Percentiles rank a stretch among this genome's conserved stretches.
phyloP scores from a whole-genome alignment of 208 protist genomes.

The Trypanosoma platydactyli region DNA sequence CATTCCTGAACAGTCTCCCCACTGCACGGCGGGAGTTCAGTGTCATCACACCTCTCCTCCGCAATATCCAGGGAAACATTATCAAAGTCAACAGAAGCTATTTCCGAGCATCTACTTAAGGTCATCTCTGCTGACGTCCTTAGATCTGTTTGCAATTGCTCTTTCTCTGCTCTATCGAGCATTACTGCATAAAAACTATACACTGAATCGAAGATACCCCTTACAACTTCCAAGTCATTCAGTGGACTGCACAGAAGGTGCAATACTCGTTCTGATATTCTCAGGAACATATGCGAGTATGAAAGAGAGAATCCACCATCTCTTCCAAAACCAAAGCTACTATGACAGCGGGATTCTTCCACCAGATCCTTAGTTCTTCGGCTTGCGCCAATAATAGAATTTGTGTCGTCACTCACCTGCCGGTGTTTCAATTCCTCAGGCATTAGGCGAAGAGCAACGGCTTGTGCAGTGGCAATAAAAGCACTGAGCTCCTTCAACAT shows the following conservation, averaged over 20 bases:
- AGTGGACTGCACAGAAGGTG: constrained; percentile 16
- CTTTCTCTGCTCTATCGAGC: not conserved
- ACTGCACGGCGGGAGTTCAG: constrained; percentile 18
- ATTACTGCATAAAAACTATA: constrained; percentile 22
- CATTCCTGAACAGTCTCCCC: not conserved
- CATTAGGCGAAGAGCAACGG: constrained; percentile 14
- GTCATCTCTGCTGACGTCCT: not conserved
- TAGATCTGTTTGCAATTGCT: not conserved
- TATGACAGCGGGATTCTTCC: not conserved
- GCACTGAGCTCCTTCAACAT: constrained; percentile 38
- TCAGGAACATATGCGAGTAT: constrained; percentile 19
- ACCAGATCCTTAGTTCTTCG: not conserved
- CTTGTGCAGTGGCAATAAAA: constrained; percentile 60
- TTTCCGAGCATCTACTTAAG: not conserved
- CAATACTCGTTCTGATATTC: constrained; percentile 18
- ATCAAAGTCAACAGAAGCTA: not conserved
- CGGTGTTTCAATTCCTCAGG: not conserved
- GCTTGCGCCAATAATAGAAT: constrained; percentile 13
- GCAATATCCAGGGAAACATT: not conserved
- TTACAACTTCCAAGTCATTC: constrained; percentile 9
- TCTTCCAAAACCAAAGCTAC: constrained; percentile 2
- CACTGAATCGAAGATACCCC: constrained; percentile 13
- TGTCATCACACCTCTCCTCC: constrained; percentile 1
- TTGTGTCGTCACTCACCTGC: constrained; percentile 12
- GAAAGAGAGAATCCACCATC: not conserved